Evolutionary conservation across 257 asterid species (phyloP).

Genomic region (Salvia rosmarinus): DNA sequence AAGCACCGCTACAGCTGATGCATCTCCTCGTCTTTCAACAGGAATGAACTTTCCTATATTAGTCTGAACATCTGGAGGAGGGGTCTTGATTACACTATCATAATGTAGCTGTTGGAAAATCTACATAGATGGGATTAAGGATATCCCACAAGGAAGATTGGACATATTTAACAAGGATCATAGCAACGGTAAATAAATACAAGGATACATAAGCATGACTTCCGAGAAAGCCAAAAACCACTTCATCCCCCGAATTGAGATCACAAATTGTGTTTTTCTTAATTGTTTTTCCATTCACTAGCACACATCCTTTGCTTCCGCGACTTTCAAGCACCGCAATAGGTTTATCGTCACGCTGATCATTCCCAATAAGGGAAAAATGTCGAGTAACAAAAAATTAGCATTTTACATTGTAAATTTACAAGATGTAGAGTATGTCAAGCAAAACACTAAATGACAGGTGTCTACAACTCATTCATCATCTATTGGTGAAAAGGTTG

Average conservation of each 20-base stretch:
- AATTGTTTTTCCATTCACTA: slow-evolving; percentile 76
- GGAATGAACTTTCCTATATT: slow-evolving; percentile 57
- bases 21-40: slow-evolving; percentile 78
- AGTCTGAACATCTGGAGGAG: slow-evolving; percentile 69
- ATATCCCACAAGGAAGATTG: slow-evolving; percentile 34
- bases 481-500: slow-evolving; percentile 10
- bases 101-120: slow-evolving; percentile 71
- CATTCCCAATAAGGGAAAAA: slow-evolving; percentile 33
- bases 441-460: slow-evolving; percentile 5
- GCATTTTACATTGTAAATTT: slow-evolving; percentile 18
- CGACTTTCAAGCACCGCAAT: slow-evolving; percentile 77
- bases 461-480: slow-evolving; percentile 19
- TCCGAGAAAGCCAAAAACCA: slow-evolving; percentile 73
- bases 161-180: slow-evolving; percentile 17
- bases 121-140: slow-evolving; percentile 58
- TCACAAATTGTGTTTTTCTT: slow-evolving; percentile 54
- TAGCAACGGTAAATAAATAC: slow-evolving; percentile 19
- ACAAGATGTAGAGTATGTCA: slow-evolving; percentile 3
- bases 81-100: slow-evolving; percentile 61
- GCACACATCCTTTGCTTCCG: slow-evolving; percentile 79
- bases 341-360: slow-evolving; percentile 68
- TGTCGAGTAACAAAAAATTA: slow-evolving; percentile 35
- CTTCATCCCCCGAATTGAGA: slow-evolving; percentile 87
- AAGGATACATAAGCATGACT: slow-evolving; percentile 88
- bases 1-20: slow-evolving; percentile 88